Evolutionary conservation across 805 yeast species (phyloP), one percentile per base, ranked within the genome.

Genomic region (Clavispora fructus): DNA sequence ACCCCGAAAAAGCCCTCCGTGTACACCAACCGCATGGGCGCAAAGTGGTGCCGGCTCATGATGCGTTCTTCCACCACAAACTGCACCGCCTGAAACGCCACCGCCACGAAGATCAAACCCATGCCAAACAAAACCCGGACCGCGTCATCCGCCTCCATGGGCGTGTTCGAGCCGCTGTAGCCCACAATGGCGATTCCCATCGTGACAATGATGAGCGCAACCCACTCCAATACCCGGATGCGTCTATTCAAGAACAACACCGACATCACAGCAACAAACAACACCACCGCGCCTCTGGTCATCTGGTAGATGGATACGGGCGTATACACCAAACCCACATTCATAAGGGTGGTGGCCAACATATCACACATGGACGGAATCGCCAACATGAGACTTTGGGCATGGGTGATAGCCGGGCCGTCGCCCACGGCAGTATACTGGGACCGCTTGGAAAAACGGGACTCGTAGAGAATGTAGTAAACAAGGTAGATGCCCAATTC

Each of bases 241-340:
- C 60, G 64, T 37, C 79, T 73, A 40, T 75, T 68, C 51, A 87
- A 73, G 57, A 85, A 84, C 1, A 82, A 26, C 33, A 83, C 83
- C 19, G 88, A 81, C 57, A 85, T 74, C 13, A 81, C 62, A 1
- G 91, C 95, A 23, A 86, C 95, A 65, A 85, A 85, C 37, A 87
- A 64, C 38, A 87, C 87, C 37, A 85, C 67, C 0, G 89, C 78
- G 2, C 95, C 94, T 52, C 95, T 70, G n/a, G 85, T 82, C 95
- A 87, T 87, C 61, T 87, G 95, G 62, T 85, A 87, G 42, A 86
- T 76, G 1, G 90, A 83, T 8, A 86, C 94, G 0, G 94, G 92
- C 1, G 83, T 81, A 62, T 80, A 82, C 23, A 85, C 61, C 49
- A 87, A 69, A 0, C 94, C 94, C n/a, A 85, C 61, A 55, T 86